Evolutionary conservation across 2,329 filamentous ascomycete genomes (phyloP), one percentile per base, ranked within the genome.

Genomic region (Dothidotthia symphoricarpi): DNA sequence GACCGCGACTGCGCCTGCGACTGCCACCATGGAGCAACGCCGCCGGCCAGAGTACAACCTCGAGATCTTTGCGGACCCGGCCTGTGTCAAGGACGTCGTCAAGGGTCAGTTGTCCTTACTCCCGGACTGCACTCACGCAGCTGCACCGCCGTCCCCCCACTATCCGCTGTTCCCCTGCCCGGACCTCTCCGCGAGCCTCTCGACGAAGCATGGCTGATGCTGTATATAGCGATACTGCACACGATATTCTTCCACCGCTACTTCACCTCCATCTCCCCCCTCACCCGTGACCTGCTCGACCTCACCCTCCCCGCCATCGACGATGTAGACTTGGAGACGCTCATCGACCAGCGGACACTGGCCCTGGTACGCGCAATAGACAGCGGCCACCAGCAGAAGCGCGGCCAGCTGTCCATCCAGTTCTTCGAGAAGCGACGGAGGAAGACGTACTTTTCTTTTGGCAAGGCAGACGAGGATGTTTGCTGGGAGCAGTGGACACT

Each of bases 171-270:
- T 30, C 32, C 31, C 43, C 43, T 28, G 25, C 16, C 41, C 34
- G 32, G 16, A 31, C 36, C 17, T 22, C 12, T 17, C 30, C 41
- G 41, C 36, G 25, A n/a, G 29, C 19, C 34, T 29, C 31, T 28
- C 33, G 17, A 28, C 30, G 14, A 40, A 32, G 31, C 35, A 32
- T 16, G 29, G 37, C 36, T 49, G 32, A 57, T 37, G 17, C 25
- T 13, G 13, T 16, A 31, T 13, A 27, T 58, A 95, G 91, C 86
- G 49, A 86, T 96, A 65, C 79, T 97, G 33, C 90, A 96, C 68
- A 94, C 90, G 34, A 96, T 97, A 67, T 98, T 97, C 81, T 97
- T 97, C 78, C 90, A 96, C 73, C 86, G 93, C 61, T 95, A 91
- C 79, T 96, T 97, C 75, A 88, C 88, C 40, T 83, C 88, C 41